Base-by-base conservation (phyloP, 345 rosid genomes). In the Aethionema arabicum region DNA sequence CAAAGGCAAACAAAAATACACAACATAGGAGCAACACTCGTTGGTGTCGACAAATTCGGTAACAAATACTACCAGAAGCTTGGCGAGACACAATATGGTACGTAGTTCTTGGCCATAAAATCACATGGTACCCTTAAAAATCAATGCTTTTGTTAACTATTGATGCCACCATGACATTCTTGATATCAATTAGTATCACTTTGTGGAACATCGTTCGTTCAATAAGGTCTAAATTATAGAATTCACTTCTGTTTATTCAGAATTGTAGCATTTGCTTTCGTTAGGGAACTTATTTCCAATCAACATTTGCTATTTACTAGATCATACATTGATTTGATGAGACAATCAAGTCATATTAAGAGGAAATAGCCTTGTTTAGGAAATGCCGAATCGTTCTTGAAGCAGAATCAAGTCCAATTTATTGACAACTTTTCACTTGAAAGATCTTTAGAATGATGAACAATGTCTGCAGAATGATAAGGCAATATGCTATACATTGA, bases 1-100 rank as follows among this genome's bases (percentile, higher is more conserved):
- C 4, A 53, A 21, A 93, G 99, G 90, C 95, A 93, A 81, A 93
- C 99, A 63, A 93, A 90, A 67, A 75, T 93, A 67, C 99, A 93
- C 76, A 83, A 79, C 65, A 80, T 85, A 42, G 97, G 99, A 60
- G 97, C 92, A 39, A 83, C 80, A 3, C 79, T 87, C 55, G 83
- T 87, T 53, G 97, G 97, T 11, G 83, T 87, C 36, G 99, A 93
- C 80, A 93, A 84, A 68, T 77, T 84, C 27, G 97, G 97, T 52
- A 93, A 93, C 67, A 90, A 93, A 78, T 93, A 90, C 72, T 90
- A 85, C 55, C 82, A 90, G 87, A 93, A 73, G 52, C 85, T 83
- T 27, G 84, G 77, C 47, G 87, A 75, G 51, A 78, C 78, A 35
- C 95, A 87, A 50, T 74, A 50, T 67, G 99, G 97, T 93, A 62